phyloP scores from a whole-genome alignment of 169 alveolate genomes.

The Plasmodium vivax region DNA sequence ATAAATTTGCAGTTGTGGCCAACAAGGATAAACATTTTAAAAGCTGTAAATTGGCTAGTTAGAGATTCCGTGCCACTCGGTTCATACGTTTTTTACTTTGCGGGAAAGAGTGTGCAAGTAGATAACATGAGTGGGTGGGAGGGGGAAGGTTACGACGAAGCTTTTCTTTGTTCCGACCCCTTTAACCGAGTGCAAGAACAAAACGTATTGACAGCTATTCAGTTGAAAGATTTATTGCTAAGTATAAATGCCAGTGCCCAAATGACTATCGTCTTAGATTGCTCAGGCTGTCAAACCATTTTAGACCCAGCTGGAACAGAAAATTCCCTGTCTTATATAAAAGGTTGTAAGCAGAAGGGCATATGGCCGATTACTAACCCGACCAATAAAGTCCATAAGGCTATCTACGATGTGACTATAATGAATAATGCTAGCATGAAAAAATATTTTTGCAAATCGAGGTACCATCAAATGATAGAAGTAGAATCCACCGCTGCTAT shows the following conservation, averaged over 20 bases:
- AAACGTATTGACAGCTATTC: slow-evolving; percentile 86
- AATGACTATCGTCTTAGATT: slow-evolving; percentile 88
- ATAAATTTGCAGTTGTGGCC: slow-evolving; percentile 82
- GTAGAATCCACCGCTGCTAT: slow-evolving; percentile 87
- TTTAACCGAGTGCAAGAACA: slow-evolving; percentile 76
- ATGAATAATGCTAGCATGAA: slow-evolving; percentile 86
- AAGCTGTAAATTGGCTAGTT: slow-evolving; percentile 89
- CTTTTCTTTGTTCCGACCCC: slow-evolving; percentile 90
- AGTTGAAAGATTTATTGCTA: slow-evolving; percentile 83
- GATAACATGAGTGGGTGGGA: slow-evolving; percentile 93
- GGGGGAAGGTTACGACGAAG: slow-evolving; percentile 95
- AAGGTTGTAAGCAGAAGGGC: slow-evolving; percentile 91
- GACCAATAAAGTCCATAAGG: slow-evolving; percentile 89
- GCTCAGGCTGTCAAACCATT: slow-evolving; percentile 91
- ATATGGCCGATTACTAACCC: slow-evolving; percentile 92
- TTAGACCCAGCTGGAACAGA: slow-evolving; percentile 90
- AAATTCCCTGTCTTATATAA: slow-evolving; percentile 84
- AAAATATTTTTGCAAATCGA: slow-evolving; percentile 87
- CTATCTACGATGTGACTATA: slow-evolving; percentile 84
- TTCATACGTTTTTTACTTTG: slow-evolving; percentile 88
- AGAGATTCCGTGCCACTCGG: slow-evolving; percentile 86
- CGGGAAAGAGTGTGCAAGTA: slow-evolving; percentile 92
- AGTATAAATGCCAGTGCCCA: slow-evolving; percentile 80
- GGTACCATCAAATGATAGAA: slow-evolving; percentile 88
- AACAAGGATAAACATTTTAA: slow-evolving; percentile 86